Base-by-base conservation (phyloP, 768 basidiomycete species). In the Pleurotus eryngii region DNA sequence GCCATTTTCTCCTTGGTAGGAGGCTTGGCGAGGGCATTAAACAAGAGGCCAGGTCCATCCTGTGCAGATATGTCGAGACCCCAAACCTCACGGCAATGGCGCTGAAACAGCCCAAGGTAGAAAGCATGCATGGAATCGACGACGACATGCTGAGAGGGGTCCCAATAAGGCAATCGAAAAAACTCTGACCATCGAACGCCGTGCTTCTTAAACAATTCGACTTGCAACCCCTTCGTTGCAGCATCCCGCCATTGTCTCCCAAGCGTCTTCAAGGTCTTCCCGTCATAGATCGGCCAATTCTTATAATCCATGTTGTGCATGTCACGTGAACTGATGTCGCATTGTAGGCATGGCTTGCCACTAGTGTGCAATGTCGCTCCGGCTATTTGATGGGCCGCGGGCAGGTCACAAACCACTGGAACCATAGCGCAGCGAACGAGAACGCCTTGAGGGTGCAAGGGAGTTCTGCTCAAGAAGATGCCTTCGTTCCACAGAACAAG, bases 81-180 rank as follows among this genome's bases (percentile, higher is more conserved):
- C 30, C 30, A 30, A 7, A 30, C 30, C n/a, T 58, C 49, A 11
- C 47, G 40, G 40, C 59, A 62, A 39, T 62, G 63, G 17, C 56
- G 51, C 9, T 50, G 49, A 24, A 62, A 48, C 7, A 60, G 35
- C 24, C 59, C 59, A n/a, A 64, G 61, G 20, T 60, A 51, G 20
- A 61, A 46, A 37, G 26, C 49, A 49, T 64, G 61, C 59, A 58
- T 60, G 18, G 39, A 46, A 40, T 63, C 56, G 20, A 56, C 49
- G 22, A 62, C 48, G 17, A 57, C 46, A 12, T 40, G 51, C n/a
- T 24, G 27, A 4, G 58, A 47, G 20, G 49, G 54, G 30, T 57
- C 67, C 65, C 65, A 71, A 56, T 71, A 71, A n/a, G 61, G 61
- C 1, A 70, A 62, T 3, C 65, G 22, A 20, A 66, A 42, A 0